Percentiles rank a stretch among this genome's conserved stretches.
Evolutionary conservation across 495 filamentous ascomycete genomes (phyloP).

Genomic region (Bacidia rubella): DNA sequence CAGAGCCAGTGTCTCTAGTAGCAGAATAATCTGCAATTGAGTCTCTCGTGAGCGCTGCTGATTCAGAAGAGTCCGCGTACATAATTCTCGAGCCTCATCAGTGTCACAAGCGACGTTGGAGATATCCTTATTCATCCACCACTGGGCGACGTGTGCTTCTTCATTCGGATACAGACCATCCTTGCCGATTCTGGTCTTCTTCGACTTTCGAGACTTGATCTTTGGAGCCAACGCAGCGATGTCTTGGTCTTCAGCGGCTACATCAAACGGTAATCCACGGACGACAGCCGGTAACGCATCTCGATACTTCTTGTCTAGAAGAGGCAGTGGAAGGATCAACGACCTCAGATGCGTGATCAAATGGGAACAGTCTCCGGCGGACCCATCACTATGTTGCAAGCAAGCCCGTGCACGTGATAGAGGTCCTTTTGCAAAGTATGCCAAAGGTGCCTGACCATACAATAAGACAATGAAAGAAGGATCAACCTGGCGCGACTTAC

Average conservation of each 20-base stretch:
- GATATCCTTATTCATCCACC: conserved; percentile 53
- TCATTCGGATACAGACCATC: conserved; percentile 68
- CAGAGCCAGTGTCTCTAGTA: conserved; percentile 75
- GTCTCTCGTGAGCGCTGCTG: conserved; percentile 65
- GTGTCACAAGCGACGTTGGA: conserved; percentile 25
- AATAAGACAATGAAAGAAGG: not conserved
- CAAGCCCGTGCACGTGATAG: conserved; percentile 72
- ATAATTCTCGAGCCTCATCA: conserved; percentile 32
- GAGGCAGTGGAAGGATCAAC: conserved; percentile 54
- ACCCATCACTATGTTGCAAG: conserved; percentile 40
- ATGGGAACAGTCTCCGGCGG: conserved; percentile 23
- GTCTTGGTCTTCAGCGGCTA: conserved; percentile 45
- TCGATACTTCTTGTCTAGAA: conserved; percentile 80
- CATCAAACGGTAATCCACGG: conserved; percentile 43
- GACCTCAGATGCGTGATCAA: conserved; percentile 56
- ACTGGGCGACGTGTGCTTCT: conserved; percentile 56
- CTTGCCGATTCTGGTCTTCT: conserved; percentile 60
- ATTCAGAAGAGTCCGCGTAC: conserved; percentile 43
- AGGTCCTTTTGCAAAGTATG: conserved; percentile 95
- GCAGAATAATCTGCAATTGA: conserved; percentile 78
- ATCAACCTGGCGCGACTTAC: conserved; percentile 26
- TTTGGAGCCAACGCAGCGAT: conserved; percentile 13
- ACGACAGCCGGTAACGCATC: conserved; percentile 59
- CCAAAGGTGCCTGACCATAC: conserved; percentile 56
- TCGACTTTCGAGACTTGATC: conserved; percentile 46